A percentile compares a stretch with the other conserved stretches of the same genome.
These are phyloP conservation scores for Erysimum cheiranthoides DNA, from an alignment of 345 rosid genomes.

Conservation along the genomic window DNA sequence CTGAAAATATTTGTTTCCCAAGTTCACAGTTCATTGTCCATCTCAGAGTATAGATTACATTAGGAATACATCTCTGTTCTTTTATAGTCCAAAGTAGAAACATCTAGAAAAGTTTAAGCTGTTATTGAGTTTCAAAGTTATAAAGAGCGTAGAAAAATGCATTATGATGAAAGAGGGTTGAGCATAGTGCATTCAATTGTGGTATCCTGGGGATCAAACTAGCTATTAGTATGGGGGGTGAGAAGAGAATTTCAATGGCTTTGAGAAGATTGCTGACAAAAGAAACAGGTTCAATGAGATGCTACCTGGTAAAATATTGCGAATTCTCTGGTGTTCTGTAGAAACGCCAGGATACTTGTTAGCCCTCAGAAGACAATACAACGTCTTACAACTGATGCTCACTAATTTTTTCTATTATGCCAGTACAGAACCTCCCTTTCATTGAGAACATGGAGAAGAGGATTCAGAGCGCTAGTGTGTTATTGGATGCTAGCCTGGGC, in stretches of 20 bases:
- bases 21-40: background rate
- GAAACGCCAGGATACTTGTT: slow-evolving; percentile 10
- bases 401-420: slow-evolving; percentile 66
- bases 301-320: slow-evolving; percentile 6
- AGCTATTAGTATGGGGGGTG: slow-evolving; percentile 3
- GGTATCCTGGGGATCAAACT: slow-evolving; percentile 7
- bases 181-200: slow-evolving; percentile 8
- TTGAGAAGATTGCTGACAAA: slow-evolving; percentile 6
- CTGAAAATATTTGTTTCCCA: background rate
- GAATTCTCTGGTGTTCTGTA: background rate
- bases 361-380: slow-evolving; percentile 17
- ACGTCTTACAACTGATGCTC: slow-evolving; percentile 48
- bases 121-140: slow-evolving; percentile 4
- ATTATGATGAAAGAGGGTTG: background rate
- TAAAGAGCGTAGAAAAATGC: background rate
- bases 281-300: background rate
- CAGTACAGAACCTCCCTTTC: slow-evolving; percentile 99
- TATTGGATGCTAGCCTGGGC: slow-evolving; percentile 92
- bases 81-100: slow-evolving; percentile 3
- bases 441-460: slow-evolving; percentile 98
- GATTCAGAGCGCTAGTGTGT: slow-evolving; percentile 80
- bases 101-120: slow-evolving; percentile 17
- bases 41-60: slow-evolving; percentile 21
- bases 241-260: slow-evolving; percentile 12
- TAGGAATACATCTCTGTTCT: background rate